Percentiles rank a stretch among this genome's conserved stretches.
Evolutionary conservation across 2,329 filamentous ascomycete species (phyloP).

Genomic region (Cladosporium sp.): DNA sequence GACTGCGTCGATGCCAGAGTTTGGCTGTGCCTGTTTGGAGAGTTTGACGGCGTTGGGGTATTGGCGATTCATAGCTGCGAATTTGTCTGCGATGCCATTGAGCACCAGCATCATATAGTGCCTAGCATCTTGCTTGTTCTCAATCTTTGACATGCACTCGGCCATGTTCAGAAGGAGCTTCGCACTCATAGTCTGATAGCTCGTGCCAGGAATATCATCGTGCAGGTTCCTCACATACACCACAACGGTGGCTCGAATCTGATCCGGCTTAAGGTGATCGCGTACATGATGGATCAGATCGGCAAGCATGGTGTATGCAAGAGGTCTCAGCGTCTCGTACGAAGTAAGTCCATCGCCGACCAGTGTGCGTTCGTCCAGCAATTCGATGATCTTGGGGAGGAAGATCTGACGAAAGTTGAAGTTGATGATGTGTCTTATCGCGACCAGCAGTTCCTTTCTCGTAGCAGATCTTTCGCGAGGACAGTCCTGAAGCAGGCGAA

Average conservation of each 20-base stretch:
- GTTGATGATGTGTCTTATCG: constrained; percentile 97
- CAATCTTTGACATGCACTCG: constrained; percentile 91
- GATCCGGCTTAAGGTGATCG: constrained; percentile 79
- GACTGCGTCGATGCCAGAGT: constrained; percentile 56
- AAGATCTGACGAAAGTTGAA: constrained; percentile 98
- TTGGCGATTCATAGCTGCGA: constrained; percentile 95
- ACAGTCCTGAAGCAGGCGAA: constrained; percentile 87
- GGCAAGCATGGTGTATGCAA: constrained; percentile 97
- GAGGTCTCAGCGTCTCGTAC: constrained; percentile 89
- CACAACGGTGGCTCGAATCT: constrained; percentile 92
- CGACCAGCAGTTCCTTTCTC: constrained; percentile 90
- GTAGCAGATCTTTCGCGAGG: constrained; percentile 90
- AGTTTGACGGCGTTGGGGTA: constrained; percentile 94
- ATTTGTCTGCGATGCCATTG: constrained; percentile 97
- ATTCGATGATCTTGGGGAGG: constrained; percentile 86
- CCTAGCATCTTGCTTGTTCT: constrained; percentile 88
- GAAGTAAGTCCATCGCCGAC: constrained; percentile 96
- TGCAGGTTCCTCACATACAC: constrained; percentile 96
- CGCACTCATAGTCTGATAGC: constrained; percentile 99
- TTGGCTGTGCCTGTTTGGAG: constrained; percentile 68
- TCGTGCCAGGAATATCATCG: constrained; percentile 84
- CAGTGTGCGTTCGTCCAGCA: constrained; percentile 88
- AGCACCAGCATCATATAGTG: constrained; percentile 97
- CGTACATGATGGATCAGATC: constrained; percentile 97
- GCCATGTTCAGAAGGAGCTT: constrained; percentile 97